Percentiles rank a stretch among this genome's conserved stretches.
Evolutionary conservation across 2,329 filamentous ascomycete species (phyloP).

Genomic region (Talaromyces sp.): DNA sequence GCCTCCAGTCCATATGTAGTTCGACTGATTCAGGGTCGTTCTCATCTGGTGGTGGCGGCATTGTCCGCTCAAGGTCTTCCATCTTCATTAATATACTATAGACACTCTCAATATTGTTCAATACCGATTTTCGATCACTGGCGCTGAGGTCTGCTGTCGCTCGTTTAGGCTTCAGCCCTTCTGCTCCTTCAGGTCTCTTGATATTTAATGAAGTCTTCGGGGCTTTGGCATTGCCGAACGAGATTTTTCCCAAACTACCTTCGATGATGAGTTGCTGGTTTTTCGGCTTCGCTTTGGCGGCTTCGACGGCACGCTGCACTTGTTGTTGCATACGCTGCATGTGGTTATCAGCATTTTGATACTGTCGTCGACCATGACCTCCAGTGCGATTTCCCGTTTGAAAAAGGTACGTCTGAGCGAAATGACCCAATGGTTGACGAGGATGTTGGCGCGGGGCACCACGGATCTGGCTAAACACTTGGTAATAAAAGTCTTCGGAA

Average conservation of each 20-base stretch:
- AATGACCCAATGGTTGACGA: constrained; percentile 88
- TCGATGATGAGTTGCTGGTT: constrained; percentile 96
- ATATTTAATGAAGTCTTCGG: constrained; percentile 93
- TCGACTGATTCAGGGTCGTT: constrained; percentile 68
- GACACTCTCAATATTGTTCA: constrained; percentile 83
- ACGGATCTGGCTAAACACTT: constrained; percentile 92
- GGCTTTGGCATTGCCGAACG: constrained; percentile 97
- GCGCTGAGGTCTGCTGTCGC: constrained; percentile 53
- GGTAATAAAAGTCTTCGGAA: constrained; percentile 96
- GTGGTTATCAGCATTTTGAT: constrained; percentile 81
- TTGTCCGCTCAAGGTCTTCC: constrained; percentile 83
- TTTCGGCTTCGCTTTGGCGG: constrained; percentile 95
- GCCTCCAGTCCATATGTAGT: constrained; percentile 75
- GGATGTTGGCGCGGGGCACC: constrained; percentile 86
- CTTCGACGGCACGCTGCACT: constrained; percentile 93
- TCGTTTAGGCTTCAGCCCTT: constrained; percentile 53
- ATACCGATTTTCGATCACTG: constrained; percentile 74
- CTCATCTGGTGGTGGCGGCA: constrained; percentile 66
- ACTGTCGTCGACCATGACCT: constrained; percentile 63
- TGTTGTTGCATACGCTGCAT: constrained; percentile 99
- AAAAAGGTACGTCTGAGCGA: constrained; percentile 95
- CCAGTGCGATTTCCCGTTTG: constrained; percentile 85
- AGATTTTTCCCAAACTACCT: constrained; percentile 94
- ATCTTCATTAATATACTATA: constrained; percentile 88
- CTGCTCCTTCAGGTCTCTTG: constrained; percentile 73